Conservation (phyloP, 2,329 filamentous ascomycete species). For the Paecilomyces sp. region DNA sequence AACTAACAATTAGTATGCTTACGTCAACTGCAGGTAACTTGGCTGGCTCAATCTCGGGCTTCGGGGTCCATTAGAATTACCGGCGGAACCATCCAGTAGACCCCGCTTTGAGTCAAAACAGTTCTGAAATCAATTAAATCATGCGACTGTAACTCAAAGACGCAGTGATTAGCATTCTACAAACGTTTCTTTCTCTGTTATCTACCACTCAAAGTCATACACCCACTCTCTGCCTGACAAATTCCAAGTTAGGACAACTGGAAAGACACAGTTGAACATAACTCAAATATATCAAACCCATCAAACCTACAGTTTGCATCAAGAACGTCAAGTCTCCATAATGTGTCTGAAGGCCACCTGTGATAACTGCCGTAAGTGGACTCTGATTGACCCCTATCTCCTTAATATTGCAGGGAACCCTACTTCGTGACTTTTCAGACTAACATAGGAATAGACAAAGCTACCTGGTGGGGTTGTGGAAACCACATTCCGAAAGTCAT, state of each 20-base stretch:
- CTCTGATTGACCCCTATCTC: not conserved
- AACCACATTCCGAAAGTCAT: slow-evolving; percentile 56
- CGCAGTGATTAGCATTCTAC: not conserved
- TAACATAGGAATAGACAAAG: slow-evolving; percentile 41
- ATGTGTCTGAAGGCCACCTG: not conserved
- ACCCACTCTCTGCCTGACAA: not conserved
- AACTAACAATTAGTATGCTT: not conserved
- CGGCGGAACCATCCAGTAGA: not conserved
- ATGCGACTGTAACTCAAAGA: not conserved
- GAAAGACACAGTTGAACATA: not conserved
- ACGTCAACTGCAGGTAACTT: not conserved
- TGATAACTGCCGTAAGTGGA: not conserved
- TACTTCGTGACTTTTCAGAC: slow-evolving; percentile 2
- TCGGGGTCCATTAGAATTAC: not conserved
- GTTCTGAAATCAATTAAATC: not conserved
- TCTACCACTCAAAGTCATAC: not conserved
- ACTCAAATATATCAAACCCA: not conserved
- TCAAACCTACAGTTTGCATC: not conserved
- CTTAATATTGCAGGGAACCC: not conserved
- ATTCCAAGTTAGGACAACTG: too few species aligned
- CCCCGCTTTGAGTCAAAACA: not conserved
- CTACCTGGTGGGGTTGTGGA: slow-evolving; percentile 61
- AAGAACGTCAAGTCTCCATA: not conserved
- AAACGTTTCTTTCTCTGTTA: not conserved
- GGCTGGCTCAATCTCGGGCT: not conserved